Percentiles rank a stretch among this genome's conserved stretches.
phyloP scores from a whole-genome alignment of 306 rosid species.

The Parietaria judaica region DNA sequence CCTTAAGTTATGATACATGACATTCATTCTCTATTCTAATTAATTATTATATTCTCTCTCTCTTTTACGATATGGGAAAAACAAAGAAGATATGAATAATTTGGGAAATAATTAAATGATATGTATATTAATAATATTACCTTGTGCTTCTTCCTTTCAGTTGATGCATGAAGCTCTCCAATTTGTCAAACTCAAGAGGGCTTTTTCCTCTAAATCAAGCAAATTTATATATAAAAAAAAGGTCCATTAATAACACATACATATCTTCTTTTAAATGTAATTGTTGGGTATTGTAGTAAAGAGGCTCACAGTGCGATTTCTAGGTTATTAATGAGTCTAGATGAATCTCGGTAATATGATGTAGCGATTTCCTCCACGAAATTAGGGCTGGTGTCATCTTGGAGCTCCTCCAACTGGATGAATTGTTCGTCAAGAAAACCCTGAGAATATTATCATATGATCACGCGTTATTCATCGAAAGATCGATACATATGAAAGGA shows the following conservation, averaged over 20 bases:
- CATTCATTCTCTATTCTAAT: neutral
- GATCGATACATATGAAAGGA: too few species aligned
- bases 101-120: neutral
- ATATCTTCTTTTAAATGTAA: neutral
- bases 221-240: too few species aligned
- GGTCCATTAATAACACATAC: neutral
- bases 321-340: slow-evolving; percentile 53
- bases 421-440: slow-evolving; percentile 83
- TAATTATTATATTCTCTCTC: neutral
- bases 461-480: too few species aligned
- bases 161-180: slow-evolving; percentile 74
- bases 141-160: slow-evolving; percentile 95
- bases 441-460: slow-evolving; percentile 15
- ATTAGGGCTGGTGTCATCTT: slow-evolving; percentile 80
- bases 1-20: slow-evolving; percentile 17
- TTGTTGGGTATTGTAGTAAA: neutral
- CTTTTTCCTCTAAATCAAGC: slow-evolving; percentile 42
- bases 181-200: slow-evolving; percentile 56
- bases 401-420: slow-evolving; percentile 75
- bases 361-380: slow-evolving; percentile 87
- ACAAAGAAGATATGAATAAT: neutral
- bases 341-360: slow-evolving; percentile 66
- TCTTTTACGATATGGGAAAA: neutral
- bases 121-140: slow-evolving; percentile 22
- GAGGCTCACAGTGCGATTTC: slow-evolving; percentile 59